phyloP scores from a whole-genome alignment of 208 protist genomes.

The Leishmania tropica region DNA sequence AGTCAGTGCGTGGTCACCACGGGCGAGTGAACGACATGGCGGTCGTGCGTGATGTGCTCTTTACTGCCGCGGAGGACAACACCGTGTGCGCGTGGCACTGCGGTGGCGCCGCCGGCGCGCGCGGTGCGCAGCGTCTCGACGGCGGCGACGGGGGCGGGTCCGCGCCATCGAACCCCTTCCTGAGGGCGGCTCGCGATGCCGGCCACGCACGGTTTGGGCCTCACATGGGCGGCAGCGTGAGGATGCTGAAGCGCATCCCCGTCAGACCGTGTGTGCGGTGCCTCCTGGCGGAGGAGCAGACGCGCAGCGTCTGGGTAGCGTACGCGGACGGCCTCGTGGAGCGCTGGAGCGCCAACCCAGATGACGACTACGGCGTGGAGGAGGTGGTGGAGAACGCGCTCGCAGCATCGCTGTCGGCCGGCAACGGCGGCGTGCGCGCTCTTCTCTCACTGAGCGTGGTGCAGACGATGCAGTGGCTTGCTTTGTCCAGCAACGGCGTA shows the following conservation, averaged over 20 bases:
- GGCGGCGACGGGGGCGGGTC: not conserved
- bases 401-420: not conserved
- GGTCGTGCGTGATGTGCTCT: slow-evolving; percentile 67
- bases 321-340: slow-evolving; percentile 82
- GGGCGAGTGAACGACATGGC: slow-evolving; percentile 62
- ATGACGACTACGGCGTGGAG: slow-evolving; percentile 89
- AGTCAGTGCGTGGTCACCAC: slow-evolving; percentile 52
- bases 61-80: slow-evolving; percentile 77
- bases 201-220: no score
- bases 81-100: slow-evolving; percentile 74
- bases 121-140: not conserved
- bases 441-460: slow-evolving; percentile 56
- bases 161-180: not conserved
- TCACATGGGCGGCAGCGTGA: slow-evolving; percentile 2
- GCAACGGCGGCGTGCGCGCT: slow-evolving; percentile 20
- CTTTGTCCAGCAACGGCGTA: slow-evolving; percentile 82
- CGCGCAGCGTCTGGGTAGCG: slow-evolving; percentile 77
- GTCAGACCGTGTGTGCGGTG: slow-evolving; percentile 58
- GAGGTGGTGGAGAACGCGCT: slow-evolving; percentile 66
- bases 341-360: slow-evolving; percentile 80
- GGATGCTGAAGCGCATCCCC: slow-evolving; percentile 57
- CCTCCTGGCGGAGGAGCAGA: slow-evolving; percentile 54
- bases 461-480: slow-evolving; percentile 82
- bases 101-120: not conserved
- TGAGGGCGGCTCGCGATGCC: not conserved